phyloP scores from a whole-genome alignment of 2,329 filamentous ascomycete species.

The Harringtonia lauricola region DNA sequence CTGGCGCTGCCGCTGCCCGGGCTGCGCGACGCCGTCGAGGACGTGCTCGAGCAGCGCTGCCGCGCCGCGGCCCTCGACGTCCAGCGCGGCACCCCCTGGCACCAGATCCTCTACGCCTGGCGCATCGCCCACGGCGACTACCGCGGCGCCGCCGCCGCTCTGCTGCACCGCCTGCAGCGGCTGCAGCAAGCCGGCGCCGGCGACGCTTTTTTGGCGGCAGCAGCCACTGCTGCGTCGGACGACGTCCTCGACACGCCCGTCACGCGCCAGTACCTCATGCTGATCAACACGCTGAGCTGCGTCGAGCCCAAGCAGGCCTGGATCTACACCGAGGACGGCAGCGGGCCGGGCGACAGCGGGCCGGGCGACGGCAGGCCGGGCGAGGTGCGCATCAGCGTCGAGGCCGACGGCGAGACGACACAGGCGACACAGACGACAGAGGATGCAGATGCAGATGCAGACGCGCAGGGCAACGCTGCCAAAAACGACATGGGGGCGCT shows the following conservation, averaged over 20 bases:
- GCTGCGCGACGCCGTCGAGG: slow-evolving; percentile 68
- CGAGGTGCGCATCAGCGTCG: neutral
- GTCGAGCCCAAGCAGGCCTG: slow-evolving; percentile 76
- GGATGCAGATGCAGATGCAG: too few relatives aligned
- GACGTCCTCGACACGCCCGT: slow-evolving; percentile 53
- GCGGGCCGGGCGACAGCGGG: neutral
- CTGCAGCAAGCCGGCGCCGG: slow-evolving; percentile 48
- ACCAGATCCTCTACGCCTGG: slow-evolving; percentile 86
- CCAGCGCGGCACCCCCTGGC: slow-evolving; percentile 57
- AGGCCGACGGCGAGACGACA: too few relatives aligned
- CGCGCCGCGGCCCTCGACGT: slow-evolving; percentile 38
- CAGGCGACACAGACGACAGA: too few relatives aligned
- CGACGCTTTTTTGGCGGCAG: slow-evolving; percentile 29
- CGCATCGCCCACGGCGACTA: slow-evolving; percentile 76
- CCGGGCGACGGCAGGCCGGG: slow-evolving; percentile 13
- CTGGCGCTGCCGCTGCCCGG: slow-evolving; percentile 64
- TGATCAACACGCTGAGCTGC: slow-evolving; percentile 88
- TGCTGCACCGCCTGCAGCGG: slow-evolving; percentile 53
- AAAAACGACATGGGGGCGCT: slow-evolving; percentile 12
- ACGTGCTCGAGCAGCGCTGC: slow-evolving; percentile 62
- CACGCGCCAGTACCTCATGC: slow-evolving; percentile 69
- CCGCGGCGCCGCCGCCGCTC: slow-evolving; percentile 59
- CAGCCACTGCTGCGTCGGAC: slow-evolving; percentile 22
- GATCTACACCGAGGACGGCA: slow-evolving; percentile 46
- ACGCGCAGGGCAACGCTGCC: neutral